These are phyloP conservation scores for Trametes coccinea DNA, from an alignment of 768 basidiomycete species.

Conservation along the genomic window DNA sequence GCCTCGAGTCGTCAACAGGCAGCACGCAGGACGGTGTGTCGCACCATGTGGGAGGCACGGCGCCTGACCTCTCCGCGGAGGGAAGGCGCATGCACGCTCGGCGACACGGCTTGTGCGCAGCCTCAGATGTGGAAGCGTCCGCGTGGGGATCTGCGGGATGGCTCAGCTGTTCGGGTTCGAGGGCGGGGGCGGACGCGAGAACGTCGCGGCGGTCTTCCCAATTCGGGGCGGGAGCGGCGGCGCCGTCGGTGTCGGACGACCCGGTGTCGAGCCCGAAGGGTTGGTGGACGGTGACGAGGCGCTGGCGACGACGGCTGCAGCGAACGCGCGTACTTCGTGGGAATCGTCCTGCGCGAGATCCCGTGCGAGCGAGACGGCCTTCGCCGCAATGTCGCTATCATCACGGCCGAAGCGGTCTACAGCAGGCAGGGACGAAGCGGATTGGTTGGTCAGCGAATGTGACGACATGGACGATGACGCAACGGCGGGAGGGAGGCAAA, in stretches of 20 bases:
- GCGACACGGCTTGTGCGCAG: not conserved
- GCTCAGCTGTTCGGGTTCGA: slow-evolving; percentile 21
- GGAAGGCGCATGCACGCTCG: not conserved
- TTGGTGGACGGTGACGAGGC: not conserved
- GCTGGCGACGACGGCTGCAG: slow-evolving; percentile 31
- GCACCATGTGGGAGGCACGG: not conserved
- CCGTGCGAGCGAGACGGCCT: slow-evolving; percentile 36
- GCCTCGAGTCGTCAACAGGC: slow-evolving; percentile 1
- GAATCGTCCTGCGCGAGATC: slow-evolving; percentile 57
- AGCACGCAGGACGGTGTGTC: not conserved
- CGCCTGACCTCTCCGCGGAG: slow-evolving; percentile 2
- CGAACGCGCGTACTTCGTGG: slow-evolving; percentile 62
- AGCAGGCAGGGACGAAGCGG: not conserved
- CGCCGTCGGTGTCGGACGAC: not conserved
- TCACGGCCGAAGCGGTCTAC: slow-evolving; percentile 23
- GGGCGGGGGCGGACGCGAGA: slow-evolving; percentile 34
- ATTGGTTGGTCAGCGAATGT: slow-evolving; percentile 9
- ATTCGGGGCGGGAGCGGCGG: slow-evolving; percentile 8
- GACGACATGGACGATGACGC: slow-evolving; percentile 10
- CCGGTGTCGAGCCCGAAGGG: not conserved
- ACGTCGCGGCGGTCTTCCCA: slow-evolving; percentile 25
- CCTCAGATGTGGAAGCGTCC: not conserved
- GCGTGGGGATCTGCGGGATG: not conserved
- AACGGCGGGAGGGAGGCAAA: not conserved
- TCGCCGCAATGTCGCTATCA: slow-evolving; percentile 12